Base-by-base conservation (phyloP, 2,329 filamentous ascomycete species). In the Triangularia setosa region DNA sequence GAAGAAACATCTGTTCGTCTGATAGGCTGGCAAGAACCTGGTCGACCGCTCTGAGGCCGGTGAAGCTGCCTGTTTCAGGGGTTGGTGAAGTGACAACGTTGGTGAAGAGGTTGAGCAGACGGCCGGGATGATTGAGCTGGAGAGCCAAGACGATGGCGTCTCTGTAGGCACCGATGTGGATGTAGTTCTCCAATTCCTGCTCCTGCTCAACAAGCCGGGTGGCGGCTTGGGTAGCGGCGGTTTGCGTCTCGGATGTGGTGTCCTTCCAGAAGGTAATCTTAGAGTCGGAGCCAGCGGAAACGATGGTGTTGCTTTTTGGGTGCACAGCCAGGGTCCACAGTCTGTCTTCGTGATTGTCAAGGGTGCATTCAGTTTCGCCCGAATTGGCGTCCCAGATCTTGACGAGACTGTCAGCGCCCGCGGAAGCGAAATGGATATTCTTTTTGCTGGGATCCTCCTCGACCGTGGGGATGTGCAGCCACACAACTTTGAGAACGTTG, bases 181-280 rank as follows among this genome's bases (percentile, higher is more conserved):
- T 94, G 77, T 95, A 92, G 75, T 99, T 99, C 73, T 96, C 89
- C 7, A 99, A 84, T 72, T 94, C 87, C 74, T 99, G 95, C 73
- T 98, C 94, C 76, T 97, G 92, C 78, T 99, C 94, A 56, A 81
- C 90, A 62, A 94, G 86, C 74, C 90, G 87, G 5, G 90, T 87
- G 35, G 90, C 89, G 3, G 90, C 91, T 48, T 87, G 85, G 1
- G 90, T 89, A 0, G 90, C 87, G 2, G 89, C 89, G 16, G 87
- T 86, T 66, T 92, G 88, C 0, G 94, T 97, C 64, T 90, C 83
- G 3, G 87, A 85, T 0, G 93, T 96, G 1, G 93, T 97, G 74
- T 99, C 95, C 72, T 88, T 88, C 95, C 95, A 99, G 79, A 98
- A 97, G 0, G 92, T 96, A 40, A 99, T 87, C 0, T 92, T 93